These are phyloP conservation scores for Saccharomyces kudriavzevii DNA, from an alignment of 805 yeast species.

Conservation along the genomic window DNA sequence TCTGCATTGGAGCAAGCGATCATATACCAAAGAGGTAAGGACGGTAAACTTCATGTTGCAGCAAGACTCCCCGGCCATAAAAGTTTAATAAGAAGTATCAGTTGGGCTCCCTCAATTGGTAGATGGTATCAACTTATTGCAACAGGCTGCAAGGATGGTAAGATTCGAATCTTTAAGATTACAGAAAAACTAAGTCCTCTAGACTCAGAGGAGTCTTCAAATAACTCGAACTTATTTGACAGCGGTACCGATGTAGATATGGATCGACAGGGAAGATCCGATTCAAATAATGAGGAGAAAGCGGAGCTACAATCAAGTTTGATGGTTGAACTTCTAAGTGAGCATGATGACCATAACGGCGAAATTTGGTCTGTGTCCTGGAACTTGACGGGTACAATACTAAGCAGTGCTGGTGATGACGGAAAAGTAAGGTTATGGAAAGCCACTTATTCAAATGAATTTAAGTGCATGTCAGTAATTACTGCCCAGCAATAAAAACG, in stretches of 20 bases:
- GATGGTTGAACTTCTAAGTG: conserved; percentile 53
- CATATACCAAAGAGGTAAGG: conserved; percentile 51
- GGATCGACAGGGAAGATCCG: conserved; percentile 1
- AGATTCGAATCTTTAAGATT: conserved; percentile 74
- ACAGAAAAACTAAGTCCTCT: conserved; percentile 32
- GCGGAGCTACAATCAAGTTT: conserved; percentile 12
- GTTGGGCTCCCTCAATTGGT: conserved; percentile 98
- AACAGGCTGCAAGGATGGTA: conserved; percentile 93
- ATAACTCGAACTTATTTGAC: conserved; percentile 1
- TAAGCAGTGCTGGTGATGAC: conserved; percentile 93
- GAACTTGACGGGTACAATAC: conserved; percentile 88
- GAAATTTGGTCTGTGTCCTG: conserved; percentile 96
- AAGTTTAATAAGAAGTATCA: conserved; percentile 77
- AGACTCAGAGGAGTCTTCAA: conserved; percentile 3
- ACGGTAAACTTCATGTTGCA: conserved; percentile 46
- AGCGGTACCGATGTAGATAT: conserved; percentile 1
- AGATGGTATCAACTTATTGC: conserved; percentile 81
- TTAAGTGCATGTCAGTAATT: conserved; percentile 85
- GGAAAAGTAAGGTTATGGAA: conserved; percentile 91
- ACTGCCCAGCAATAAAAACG: conserved; percentile 42
- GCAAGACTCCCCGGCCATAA: conserved; percentile 74
- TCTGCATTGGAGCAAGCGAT: conserved; percentile 83
- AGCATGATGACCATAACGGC: conserved; percentile 67
- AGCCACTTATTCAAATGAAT: conserved; percentile 73
- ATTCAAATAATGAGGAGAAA: not conserved